A percentile compares a stretch with the other conserved stretches of the same genome.
These are phyloP conservation scores for Botrytis fragariae DNA, from an alignment of 2,329 filamentous ascomycete genomes.

Conservation along the genomic window DNA sequence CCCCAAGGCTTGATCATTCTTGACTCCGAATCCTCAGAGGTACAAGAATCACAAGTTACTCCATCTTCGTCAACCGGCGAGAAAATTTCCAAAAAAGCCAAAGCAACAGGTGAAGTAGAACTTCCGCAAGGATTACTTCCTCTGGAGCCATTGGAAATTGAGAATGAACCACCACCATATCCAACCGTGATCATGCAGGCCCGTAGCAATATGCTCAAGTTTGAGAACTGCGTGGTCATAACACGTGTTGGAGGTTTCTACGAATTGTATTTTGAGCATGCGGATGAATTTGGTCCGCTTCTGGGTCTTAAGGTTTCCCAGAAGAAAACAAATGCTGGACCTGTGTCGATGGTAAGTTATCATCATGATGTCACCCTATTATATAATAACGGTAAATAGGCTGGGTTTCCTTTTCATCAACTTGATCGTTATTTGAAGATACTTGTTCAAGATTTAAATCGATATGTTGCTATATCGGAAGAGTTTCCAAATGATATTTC, in stretches of 20 bases:
- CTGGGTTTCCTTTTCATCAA: conserved; percentile 91
- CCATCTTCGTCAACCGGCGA: background rate
- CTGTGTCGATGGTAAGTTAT: conserved; percentile 73
- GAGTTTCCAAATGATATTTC: conserved; percentile 77
- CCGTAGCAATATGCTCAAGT: conserved; percentile 83
- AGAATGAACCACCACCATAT: conserved; percentile 56
- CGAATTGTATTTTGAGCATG: conserved; percentile 96
- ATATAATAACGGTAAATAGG: conserved; percentile 46
- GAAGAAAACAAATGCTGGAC: conserved; percentile 74
- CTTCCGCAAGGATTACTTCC: conserved; percentile 52
- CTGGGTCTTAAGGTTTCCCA: conserved; percentile 83
- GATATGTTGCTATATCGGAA: conserved; percentile 90
- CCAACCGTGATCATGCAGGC: conserved; percentile 89
- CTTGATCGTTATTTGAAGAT: conserved; percentile 90
- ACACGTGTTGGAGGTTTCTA: conserved; percentile 96
- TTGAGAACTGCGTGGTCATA: conserved; percentile 84
- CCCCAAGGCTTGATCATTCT: conserved; percentile 18
- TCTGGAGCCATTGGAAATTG: conserved; percentile 38
- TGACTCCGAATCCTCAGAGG: background rate
- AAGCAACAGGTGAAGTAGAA: conserved; percentile 38
- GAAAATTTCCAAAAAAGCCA: background rate
- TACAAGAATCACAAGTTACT: background rate
- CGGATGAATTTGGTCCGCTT: conserved; percentile 80
- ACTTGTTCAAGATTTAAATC: conserved; percentile 84
- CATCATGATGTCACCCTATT: background rate